phyloP scores from a whole-genome alignment of 176 grass and related monocot species.

The Puccinellia tenuiflora region DNA sequence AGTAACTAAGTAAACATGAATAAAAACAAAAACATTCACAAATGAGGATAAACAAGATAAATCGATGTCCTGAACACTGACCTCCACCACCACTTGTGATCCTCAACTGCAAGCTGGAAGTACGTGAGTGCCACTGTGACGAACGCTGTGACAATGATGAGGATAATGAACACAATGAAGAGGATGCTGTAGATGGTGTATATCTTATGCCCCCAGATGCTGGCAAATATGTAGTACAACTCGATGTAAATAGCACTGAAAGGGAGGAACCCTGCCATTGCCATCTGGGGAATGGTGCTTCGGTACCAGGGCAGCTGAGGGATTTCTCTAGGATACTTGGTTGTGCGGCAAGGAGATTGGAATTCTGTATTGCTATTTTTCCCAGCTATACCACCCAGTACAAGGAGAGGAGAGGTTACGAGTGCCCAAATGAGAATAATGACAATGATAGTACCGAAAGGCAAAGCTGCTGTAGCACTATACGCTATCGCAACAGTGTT shows the following conservation, averaged over 20 bases:
- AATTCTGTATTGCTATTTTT: slow-evolving; percentile 93
- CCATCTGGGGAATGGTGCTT: slow-evolving; percentile 86
- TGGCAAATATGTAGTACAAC: slow-evolving; percentile 96
- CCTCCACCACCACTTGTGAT: slow-evolving; percentile 99
- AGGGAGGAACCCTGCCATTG: slow-evolving; percentile 90
- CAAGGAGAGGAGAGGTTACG: slow-evolving; percentile 83
- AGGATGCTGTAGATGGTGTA: slow-evolving; percentile 98
- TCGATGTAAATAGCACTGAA: slow-evolving; percentile 97
- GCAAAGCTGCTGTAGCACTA: slow-evolving; percentile 83
- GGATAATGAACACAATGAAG: slow-evolving; percentile 96
- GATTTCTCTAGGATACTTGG: slow-evolving; percentile 91
- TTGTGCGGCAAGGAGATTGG: slow-evolving; percentile 73
- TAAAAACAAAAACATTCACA: neutral
- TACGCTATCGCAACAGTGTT: slow-evolving; percentile 92
- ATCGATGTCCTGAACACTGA: slow-evolving; percentile 37
- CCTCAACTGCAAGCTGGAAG: slow-evolving; percentile 93
- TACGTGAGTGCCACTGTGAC: slow-evolving; percentile 89
- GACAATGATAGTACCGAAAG: slow-evolving; percentile 89
- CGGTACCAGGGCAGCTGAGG: slow-evolving; percentile 88
- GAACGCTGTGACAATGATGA: slow-evolving; percentile 91
- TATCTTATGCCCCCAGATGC: slow-evolving; percentile 95
- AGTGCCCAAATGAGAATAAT: slow-evolving; percentile 94
- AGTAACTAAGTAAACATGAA: neutral
- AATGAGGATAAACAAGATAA: neutral
- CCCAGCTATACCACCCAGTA: slow-evolving; percentile 82